phyloP scores from a whole-genome alignment of 177 flowering plant species.

The Vitis hybrid region DNA sequence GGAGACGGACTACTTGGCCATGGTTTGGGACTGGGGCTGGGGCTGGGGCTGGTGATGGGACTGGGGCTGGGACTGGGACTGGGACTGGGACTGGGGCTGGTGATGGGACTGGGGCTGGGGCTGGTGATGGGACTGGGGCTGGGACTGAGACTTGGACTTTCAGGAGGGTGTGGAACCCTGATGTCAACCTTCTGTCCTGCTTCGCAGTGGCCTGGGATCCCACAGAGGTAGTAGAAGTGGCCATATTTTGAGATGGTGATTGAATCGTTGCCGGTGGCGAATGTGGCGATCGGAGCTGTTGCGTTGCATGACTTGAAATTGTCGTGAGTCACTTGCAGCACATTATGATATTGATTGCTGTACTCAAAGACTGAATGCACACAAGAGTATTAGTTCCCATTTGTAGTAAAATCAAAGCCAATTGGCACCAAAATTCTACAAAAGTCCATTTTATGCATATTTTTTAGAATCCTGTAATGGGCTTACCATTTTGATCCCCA shows the following conservation, averaged over 20 bases:
- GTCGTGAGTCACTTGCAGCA: constrained; percentile 43
- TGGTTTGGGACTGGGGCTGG: constrained; percentile 1
- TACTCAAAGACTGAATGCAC: constrained; percentile 24
- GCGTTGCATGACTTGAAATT: constrained; percentile 50
- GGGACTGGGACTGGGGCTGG: too few relatives aligned
- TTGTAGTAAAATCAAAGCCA: too few relatives aligned
- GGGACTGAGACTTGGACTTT: constrained; percentile 15
- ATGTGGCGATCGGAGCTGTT: constrained; percentile 29
- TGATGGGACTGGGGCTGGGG: fast-evolving
- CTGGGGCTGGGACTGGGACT: too few relatives aligned
- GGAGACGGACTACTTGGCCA: neutral
- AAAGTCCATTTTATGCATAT: too few relatives aligned
- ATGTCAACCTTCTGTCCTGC: constrained; percentile 63
- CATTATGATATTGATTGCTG: constrained; percentile 34
- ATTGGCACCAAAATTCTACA: too few relatives aligned
- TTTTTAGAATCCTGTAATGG: too few relatives aligned
- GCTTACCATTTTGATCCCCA: too few relatives aligned
- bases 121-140: neutral
- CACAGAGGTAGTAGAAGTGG: constrained; percentile 57
- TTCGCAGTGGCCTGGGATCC: constrained; percentile 64
- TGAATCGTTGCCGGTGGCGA: constrained; percentile 45
- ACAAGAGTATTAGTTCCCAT: too few relatives aligned
- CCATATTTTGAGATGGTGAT: constrained; percentile 32
- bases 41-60: too few relatives aligned
- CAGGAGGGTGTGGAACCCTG: constrained; percentile 19